phyloP scores from a whole-genome alignment of 495 filamentous ascomycete genomes.

The Podospora conica region DNA sequence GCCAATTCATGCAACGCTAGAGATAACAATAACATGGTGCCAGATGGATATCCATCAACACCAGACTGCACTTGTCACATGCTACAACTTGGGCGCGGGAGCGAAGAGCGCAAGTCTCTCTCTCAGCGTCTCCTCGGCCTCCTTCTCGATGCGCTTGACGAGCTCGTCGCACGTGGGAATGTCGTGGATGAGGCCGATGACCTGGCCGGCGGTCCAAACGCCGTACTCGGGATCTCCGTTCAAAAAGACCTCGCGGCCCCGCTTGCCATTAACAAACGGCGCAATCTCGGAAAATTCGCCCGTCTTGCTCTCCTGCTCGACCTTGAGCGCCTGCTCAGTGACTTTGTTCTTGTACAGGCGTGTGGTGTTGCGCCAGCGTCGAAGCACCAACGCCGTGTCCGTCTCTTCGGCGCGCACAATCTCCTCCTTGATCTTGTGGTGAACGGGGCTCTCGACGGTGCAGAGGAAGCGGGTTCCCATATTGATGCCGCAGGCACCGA shows the following conservation, averaged over 20 bases:
- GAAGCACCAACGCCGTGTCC: slow-evolving; percentile 81
- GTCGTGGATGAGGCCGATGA: slow-evolving; percentile 61
- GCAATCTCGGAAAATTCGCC: slow-evolving; percentile 91
- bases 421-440: slow-evolving; percentile 84
- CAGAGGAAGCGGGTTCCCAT: slow-evolving; percentile 95
- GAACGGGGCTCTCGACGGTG: slow-evolving; percentile 87
- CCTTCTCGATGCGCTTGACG: slow-evolving; percentile 52
- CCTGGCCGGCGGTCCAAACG: slow-evolving; percentile 63
- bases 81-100: slow-evolving; percentile 39
- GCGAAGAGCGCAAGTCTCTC: slow-evolving; percentile 34
- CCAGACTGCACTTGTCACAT: too few relatives aligned
- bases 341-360: slow-evolving; percentile 87
- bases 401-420: slow-evolving; percentile 87
- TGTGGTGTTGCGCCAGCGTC: slow-evolving; percentile 90
- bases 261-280: slow-evolving; percentile 84
- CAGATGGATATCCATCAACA: not conserved
- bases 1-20: not conserved
- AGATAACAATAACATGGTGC: not conserved
- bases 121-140: slow-evolving; percentile 50
- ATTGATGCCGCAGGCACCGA: slow-evolving; percentile 94
- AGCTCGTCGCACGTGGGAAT: slow-evolving; percentile 55
- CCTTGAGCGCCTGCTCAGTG: slow-evolving; percentile 67
- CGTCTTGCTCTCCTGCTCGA: slow-evolving; percentile 76
- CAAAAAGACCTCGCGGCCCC: slow-evolving; percentile 83
- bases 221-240: slow-evolving; percentile 89